A percentile compares a stretch with the other conserved stretches of the same genome.
phyloP scores from a whole-genome alignment of 441 rosid species.

The Erysimum pusillum region DNA sequence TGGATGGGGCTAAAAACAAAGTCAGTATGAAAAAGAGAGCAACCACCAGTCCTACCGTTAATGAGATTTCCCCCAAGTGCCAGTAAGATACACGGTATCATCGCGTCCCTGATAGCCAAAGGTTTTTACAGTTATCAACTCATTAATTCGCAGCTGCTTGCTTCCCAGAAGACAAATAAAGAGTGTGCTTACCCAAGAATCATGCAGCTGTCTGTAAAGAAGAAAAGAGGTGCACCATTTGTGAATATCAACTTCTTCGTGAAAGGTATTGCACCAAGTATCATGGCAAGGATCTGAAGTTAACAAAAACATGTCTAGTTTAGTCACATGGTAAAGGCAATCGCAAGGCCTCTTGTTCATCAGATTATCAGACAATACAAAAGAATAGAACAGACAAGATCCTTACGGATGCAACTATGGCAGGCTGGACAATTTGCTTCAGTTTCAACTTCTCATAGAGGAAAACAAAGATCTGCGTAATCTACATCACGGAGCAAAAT shows the following conservation, averaged over 20 bases:
- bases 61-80: conserved; percentile 98
- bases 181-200: conserved; percentile 87
- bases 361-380: conserved; percentile 11
- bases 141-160: conserved; percentile 5
- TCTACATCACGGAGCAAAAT: conserved; percentile 55
- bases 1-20: conserved; percentile 18
- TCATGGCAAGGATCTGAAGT: conserved; percentile 88
- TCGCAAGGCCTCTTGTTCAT: conserved; percentile 19
- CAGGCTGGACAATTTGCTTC: conserved; percentile 93
- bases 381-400: conserved; percentile 22
- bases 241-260: conserved; percentile 84
- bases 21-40: conserved; percentile 21
- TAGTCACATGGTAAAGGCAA: conserved; percentile 33
- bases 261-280: conserved; percentile 78
- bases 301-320: conserved; percentile 40
- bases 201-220: conserved; percentile 96
- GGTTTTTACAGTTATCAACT: conserved; percentile 34
- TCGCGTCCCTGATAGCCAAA: conserved; percentile 78
- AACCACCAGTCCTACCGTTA: conserved; percentile 64
- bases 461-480: conserved; percentile 58
- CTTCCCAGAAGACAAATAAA: conserved; percentile 14
- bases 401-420: conserved; percentile 95
- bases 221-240: conserved; percentile 85
- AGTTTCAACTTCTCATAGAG: conserved; percentile 84
- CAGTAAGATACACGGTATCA: conserved; percentile 96